A percentile compares a stretch with the other conserved stretches of the same genome.
phyloP scores from a whole-genome alignment of 1,139 yeast species.

The Lodderomyces elongisporus region DNA sequence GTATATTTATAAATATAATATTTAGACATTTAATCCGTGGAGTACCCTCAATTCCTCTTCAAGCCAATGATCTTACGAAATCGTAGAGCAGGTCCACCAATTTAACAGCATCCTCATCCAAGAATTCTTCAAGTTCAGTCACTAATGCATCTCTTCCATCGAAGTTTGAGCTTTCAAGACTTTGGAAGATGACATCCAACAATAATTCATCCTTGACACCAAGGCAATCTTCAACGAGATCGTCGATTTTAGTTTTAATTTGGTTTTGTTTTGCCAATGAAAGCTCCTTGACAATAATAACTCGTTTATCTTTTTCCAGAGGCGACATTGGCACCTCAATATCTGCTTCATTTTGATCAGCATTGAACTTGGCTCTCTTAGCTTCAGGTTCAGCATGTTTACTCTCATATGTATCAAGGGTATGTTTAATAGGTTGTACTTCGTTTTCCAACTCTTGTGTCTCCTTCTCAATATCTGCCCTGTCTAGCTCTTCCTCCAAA shows the following conservation, averaged over 20 bases:
- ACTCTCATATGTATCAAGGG: neutral
- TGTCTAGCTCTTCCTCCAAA: conserved; percentile 35
- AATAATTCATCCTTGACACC: conserved; percentile 51
- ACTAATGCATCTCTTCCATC: conserved; percentile 27
- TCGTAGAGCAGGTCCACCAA: conserved; percentile 36
- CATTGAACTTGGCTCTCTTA: conserved; percentile 5
- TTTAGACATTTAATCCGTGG: too few relatives aligned
- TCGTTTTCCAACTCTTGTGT: conserved; percentile 22
- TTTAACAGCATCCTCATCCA: conserved; percentile 51
- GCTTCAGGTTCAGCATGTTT: conserved; percentile 3
- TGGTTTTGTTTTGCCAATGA: conserved; percentile 8
- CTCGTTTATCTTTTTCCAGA: too few relatives aligned
- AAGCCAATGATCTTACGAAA: conserved; percentile 13
- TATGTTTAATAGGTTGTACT: conserved; percentile 1
- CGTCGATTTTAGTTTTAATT: conserved; percentile 31
- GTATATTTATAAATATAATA: too few relatives aligned
- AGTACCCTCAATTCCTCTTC: too few relatives aligned
- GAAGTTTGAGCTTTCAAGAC: conserved; percentile 28
- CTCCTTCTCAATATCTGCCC: neutral
- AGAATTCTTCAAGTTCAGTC: conserved; percentile 45
- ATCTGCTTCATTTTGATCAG: conserved; percentile 1
- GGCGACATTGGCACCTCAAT: conserved; percentile 11
- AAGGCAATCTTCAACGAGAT: conserved; percentile 45
- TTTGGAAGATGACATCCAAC: conserved; percentile 36
- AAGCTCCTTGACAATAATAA: conserved; percentile 2